Evolutionary conservation across 441 rosid genomes (phyloP).

Genomic region (Euphorbia corollata): DNA sequence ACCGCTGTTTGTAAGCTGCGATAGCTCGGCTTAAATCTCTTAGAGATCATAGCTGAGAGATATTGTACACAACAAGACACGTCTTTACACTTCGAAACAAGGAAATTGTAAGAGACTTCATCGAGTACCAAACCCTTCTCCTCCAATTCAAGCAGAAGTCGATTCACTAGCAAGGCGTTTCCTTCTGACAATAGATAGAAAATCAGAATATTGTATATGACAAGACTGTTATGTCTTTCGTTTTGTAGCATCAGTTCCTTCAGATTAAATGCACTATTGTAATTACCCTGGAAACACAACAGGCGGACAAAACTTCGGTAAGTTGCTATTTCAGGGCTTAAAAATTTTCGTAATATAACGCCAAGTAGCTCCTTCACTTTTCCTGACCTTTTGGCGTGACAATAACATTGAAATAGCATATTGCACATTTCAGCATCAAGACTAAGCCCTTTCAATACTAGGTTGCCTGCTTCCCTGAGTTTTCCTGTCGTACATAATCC

Average conservation of each 20-base stretch:
- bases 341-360: conserved; percentile 37
- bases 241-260: conserved; percentile 41
- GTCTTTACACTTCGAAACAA: conserved; percentile 43
- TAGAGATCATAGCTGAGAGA: conserved; percentile 51
- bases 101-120: conserved; percentile 60
- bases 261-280: conserved; percentile 36
- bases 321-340: conserved; percentile 37
- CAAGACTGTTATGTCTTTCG: conserved; percentile 23
- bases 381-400: conserved; percentile 34
- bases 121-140: conserved; percentile 38
- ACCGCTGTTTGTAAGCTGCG: conserved; percentile 48
- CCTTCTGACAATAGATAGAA: conserved; percentile 43
- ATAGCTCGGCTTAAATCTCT: conserved; percentile 45
- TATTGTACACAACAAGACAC: conserved; percentile 31
- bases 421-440: conserved; percentile 32
- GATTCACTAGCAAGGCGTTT: conserved; percentile 28
- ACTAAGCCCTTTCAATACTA: conserved; percentile 32
- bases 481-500: conserved; percentile 47
- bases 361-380: conserved; percentile 41
- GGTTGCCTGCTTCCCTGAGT: conserved; percentile 38
- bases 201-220: conserved; percentile 46
- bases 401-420: conserved; percentile 41
- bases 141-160: conserved; percentile 40
- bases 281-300: conserved; percentile 42
- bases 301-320: conserved; percentile 39